phyloP scores from a whole-genome alignment of 1,139 yeast genomes.

The Saccharomycopsis phalli region DNA sequence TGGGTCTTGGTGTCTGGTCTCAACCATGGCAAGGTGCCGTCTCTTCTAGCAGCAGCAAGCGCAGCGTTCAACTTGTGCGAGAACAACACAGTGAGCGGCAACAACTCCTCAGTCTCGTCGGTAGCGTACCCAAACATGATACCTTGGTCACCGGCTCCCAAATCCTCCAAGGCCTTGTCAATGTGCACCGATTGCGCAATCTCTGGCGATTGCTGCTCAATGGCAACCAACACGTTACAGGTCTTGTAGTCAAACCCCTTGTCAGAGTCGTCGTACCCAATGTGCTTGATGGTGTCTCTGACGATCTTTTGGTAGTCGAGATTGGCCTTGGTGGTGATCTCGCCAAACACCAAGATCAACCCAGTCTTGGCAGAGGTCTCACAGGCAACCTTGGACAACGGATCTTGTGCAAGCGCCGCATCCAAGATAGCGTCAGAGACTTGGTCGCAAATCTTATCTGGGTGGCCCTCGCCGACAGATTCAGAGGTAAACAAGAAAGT shows the following conservation, averaged over 20 bases:
- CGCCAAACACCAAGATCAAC: conserved; percentile 98
- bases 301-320: conserved; percentile 95
- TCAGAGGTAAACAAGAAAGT: conserved; percentile 87
- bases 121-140: conserved; percentile 99
- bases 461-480: conserved; percentile 99
- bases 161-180: conserved; percentile 92
- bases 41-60: conserved; percentile 94
- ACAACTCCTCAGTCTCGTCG: conserved; percentile 95
- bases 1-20: conserved; percentile 99
- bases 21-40: conserved; percentile 89
- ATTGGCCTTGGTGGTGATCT: conserved; percentile 92
- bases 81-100: conserved; percentile 89
- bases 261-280: conserved; percentile 92
- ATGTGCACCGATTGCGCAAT: conserved; percentile 98
- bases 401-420: conserved; percentile 94
- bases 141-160: conserved; percentile 99
- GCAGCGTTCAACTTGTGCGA: conserved; percentile 96
- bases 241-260: conserved; percentile 99
- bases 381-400: conserved; percentile 97
- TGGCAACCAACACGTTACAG: conserved; percentile 96
- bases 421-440: conserved; percentile 97
- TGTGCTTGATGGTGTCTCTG: conserved; percentile 97
- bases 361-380: conserved; percentile 99
- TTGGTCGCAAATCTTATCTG: conserved; percentile 99
- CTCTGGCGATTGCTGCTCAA: conserved; percentile 98